Base-by-base conservation (phyloP, 768 basidiomycete species). In the Panus rudis region DNA sequence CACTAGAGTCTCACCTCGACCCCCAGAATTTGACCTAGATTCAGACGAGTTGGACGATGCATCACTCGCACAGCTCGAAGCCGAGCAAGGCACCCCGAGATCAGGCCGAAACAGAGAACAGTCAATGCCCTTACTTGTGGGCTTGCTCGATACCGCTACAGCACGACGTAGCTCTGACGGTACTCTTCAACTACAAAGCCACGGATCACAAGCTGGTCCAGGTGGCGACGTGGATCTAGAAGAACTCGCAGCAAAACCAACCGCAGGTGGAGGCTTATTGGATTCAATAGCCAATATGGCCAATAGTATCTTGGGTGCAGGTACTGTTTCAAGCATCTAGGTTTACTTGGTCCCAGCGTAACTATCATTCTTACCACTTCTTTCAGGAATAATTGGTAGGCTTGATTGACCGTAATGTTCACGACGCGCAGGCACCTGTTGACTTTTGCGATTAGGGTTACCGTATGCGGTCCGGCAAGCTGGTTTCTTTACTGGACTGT, bases 401-500 rank as follows among this genome's bases (percentile, higher is more conserved):
- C 50, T 10, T 17, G 10, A 19, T 35, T 13, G 13, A 37, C 3
- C 22, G 12, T 19, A n/a, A 34, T 16, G 22, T 17, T 23, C 42
- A 20, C 12, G 22, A 5, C 30, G 17, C 14, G n/a, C 6, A 27
- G 2, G 6, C n/a, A 38, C 38, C n/a, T n/a, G n/a, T 28, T 30
- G 24, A 30, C 44, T 26, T 35, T 10, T 22, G 24, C 43, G 6
- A 13, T 13, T 43, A 91, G 92, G 93, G 38, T 67, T 99, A 10
- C 96, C 96, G 2, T 98, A 97, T 58, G 93, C 96, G 27, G 66
- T 98, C 39, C 79, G 84, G 51, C 90, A 94, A 70, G 93, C 96
- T 24, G 96, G 96, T 2, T 92, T 99, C 65, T 73, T 96, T 53
- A 78, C 78, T 1, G 96, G 96, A 11, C 64, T 96, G 17, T 21